Evolutionary conservation across 2,329 filamentous ascomycete species (phyloP).

Genomic region (Sporothrix euskadiensis): DNA sequence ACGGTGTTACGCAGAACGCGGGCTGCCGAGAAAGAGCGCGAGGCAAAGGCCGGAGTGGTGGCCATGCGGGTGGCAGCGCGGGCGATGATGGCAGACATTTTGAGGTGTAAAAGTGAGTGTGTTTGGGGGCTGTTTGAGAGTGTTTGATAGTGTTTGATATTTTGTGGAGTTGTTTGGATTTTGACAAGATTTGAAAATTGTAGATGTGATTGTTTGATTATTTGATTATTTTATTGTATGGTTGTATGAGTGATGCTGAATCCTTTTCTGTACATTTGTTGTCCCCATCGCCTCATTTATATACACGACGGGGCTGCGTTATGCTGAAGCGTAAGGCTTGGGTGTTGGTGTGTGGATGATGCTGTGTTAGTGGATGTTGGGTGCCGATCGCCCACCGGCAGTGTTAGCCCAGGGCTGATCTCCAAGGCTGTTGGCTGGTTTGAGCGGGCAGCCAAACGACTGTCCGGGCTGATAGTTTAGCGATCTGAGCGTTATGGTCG

Average conservation of each 20-base stretch:
- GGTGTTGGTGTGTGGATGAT: not conserved
- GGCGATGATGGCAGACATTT: not conserved
- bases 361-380: not conserved
- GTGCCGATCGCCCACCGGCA: not conserved
- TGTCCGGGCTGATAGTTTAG: not conserved
- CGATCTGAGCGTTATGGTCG: not conserved
- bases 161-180: not conserved
- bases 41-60: not conserved
- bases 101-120: not conserved
- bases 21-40: not conserved
- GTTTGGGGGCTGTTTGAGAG: not conserved
- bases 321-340: slow-evolving; percentile 1
- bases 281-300: not conserved
- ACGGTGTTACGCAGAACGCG: not conserved
- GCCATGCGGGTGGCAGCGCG: not conserved
- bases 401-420: not conserved
- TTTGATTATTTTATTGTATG: too few species aligned
- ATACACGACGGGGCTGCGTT: slow-evolving; percentile 3
- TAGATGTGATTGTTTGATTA: not conserved
- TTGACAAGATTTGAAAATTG: not conserved
- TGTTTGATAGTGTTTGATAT: not conserved
- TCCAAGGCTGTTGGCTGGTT: too few species aligned
- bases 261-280: not conserved
- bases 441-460: not conserved
- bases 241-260: not conserved